These are phyloP conservation scores for Hericium rajendrae DNA, from an alignment of 768 basidiomycete species.

Conservation along the genomic window DNA sequence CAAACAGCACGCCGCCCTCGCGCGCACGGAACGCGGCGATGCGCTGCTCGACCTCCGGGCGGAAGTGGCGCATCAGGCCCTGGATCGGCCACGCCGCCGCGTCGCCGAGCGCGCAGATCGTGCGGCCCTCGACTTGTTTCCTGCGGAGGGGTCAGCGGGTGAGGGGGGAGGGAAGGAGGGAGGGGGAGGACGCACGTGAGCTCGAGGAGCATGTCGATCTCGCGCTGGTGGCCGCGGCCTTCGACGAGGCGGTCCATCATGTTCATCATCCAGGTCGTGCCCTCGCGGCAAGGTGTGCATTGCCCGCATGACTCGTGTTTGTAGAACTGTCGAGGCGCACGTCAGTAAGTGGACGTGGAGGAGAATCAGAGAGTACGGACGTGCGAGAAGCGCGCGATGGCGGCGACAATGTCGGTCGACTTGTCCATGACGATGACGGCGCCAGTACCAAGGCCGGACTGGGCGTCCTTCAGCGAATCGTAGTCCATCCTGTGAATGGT, in stretches of 20 bases:
- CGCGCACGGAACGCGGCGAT: slow-evolving; percentile 66
- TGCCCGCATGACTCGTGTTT: slow-evolving; percentile 99
- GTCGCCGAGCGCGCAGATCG: slow-evolving; percentile 94
- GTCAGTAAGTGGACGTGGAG: background rate
- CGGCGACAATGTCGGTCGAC: slow-evolving; percentile 87
- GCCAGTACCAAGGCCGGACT: slow-evolving; percentile 94
- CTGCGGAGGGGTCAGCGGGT: slow-evolving; percentile 27
- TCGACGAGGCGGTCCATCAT: slow-evolving; percentile 98
- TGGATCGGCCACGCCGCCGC: slow-evolving; percentile 99
- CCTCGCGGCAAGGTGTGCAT: slow-evolving; percentile 89
- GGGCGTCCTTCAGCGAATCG: slow-evolving; percentile 92
- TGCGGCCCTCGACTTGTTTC: slow-evolving; percentile 94
- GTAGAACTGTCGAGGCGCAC: slow-evolving; percentile 67
- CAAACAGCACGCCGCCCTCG: slow-evolving; percentile 82
- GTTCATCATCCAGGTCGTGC: slow-evolving; percentile 99
- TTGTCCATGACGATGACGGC: slow-evolving; percentile 99
- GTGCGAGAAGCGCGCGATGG: slow-evolving; percentile 88
- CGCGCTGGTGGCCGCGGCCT: slow-evolving; percentile 81
- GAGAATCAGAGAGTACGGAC: slow-evolving; percentile 25
- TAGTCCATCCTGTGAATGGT: slow-evolving; percentile 77
- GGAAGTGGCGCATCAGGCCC: slow-evolving; percentile 95
- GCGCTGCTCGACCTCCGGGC: slow-evolving; percentile 87
- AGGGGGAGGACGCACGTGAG: slow-evolving; percentile 52
- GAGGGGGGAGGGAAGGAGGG: background rate
- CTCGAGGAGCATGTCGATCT: slow-evolving; percentile 98